Percentiles rank a stretch among this genome's conserved stretches.
These are phyloP conservation scores for Knufia fluminis DNA, from an alignment of 2,329 filamentous ascomycete species.

Conservation along the genomic window DNA sequence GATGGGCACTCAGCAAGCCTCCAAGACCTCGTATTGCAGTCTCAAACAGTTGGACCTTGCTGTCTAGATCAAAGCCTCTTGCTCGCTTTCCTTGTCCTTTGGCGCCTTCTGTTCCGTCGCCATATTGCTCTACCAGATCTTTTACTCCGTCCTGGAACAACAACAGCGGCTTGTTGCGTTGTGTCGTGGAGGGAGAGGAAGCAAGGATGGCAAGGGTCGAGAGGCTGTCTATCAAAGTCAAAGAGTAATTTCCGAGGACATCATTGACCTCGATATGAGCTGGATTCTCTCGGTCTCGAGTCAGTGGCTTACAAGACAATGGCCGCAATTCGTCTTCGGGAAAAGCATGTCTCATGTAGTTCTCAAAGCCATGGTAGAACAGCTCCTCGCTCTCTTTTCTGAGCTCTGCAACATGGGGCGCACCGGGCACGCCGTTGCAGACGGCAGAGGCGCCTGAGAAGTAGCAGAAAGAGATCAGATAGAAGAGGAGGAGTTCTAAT, in stretches of 20 bases:
- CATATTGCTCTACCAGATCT: slow-evolving; percentile 71
- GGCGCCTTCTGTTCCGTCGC: slow-evolving; percentile 65
- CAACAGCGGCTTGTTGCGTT: slow-evolving; percentile 52
- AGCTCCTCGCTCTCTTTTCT: slow-evolving; percentile 52
- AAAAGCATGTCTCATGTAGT: slow-evolving; percentile 89
- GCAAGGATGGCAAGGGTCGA: slow-evolving; percentile 90
- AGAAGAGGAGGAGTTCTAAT: background rate
- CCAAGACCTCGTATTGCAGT: slow-evolving; percentile 91
- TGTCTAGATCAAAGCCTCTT: slow-evolving; percentile 85
- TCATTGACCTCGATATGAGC: slow-evolving; percentile 83
- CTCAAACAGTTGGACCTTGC: slow-evolving; percentile 98
- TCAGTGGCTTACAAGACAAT: slow-evolving; percentile 72
- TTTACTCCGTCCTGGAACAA: slow-evolving; percentile 75
- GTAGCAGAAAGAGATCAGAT: background rate
- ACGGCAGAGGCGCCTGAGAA: background rate
- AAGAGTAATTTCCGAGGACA: slow-evolving; percentile 90
- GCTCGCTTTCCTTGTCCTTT: slow-evolving; percentile 62
- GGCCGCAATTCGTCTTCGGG: slow-evolving; percentile 93
- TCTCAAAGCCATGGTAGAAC: slow-evolving; percentile 95
- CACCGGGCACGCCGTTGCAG: slow-evolving; percentile 4
- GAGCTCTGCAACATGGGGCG: slow-evolving; percentile 5
- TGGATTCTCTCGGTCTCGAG: slow-evolving; percentile 70
- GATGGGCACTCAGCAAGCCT: slow-evolving; percentile 80
- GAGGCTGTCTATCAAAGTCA: slow-evolving; percentile 89
- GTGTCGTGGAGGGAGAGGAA: slow-evolving; percentile 51